phyloP scores from a whole-genome alignment of 2,329 filamentous ascomycete genomes.

The Clarireedia monteithiana region DNA sequence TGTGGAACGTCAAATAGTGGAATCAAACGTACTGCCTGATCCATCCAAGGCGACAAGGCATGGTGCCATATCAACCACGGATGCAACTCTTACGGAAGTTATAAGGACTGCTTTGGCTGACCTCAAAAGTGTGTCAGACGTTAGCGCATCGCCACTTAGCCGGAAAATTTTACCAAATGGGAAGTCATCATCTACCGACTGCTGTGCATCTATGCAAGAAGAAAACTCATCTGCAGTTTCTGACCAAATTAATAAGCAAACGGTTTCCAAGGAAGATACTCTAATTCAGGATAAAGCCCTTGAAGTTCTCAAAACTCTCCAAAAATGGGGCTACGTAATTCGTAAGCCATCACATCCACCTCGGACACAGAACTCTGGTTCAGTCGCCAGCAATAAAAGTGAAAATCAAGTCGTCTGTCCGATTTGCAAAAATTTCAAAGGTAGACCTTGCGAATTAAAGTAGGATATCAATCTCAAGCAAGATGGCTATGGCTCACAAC shows the following conservation, averaged over 20 bases:
- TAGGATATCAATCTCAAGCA: constrained; percentile 29
- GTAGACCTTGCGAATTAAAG: constrained; percentile 50
- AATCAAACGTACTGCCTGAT: constrained; percentile 1
- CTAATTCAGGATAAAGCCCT: constrained; percentile 16
- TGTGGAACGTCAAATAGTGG: constrained; percentile 6
- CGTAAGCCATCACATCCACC: constrained; percentile 14
- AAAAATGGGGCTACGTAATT: constrained; percentile 21
- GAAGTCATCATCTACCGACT: constrained; percentile 9
- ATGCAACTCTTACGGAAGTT: constrained; percentile 20
- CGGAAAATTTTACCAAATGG: constrained; percentile 18
- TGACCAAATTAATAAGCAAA: background rate
- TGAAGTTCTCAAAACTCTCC: constrained; percentile 21
- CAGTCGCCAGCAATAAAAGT: constrained; percentile 23
- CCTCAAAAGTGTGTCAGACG: constrained; percentile 9
- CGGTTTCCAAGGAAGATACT: constrained; percentile 8
- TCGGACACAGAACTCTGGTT: constrained; percentile 20
- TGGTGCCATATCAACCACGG: constrained; percentile 18
- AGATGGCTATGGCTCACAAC: constrained; percentile 6
- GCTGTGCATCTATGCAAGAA: constrained; percentile 8
- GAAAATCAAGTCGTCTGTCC: constrained; percentile 30
- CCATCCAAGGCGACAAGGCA: constrained; percentile 20
- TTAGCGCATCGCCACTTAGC: constrained; percentile 6
- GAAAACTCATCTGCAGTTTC: background rate
- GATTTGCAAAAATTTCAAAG: constrained; percentile 40
- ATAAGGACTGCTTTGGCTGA: constrained; percentile 20